Evolutionary conservation across 2,329 filamentous ascomycete species (phyloP), one percentile per base, ranked within the genome.

Genomic region (Zasmidium citrigriseum): DNA sequence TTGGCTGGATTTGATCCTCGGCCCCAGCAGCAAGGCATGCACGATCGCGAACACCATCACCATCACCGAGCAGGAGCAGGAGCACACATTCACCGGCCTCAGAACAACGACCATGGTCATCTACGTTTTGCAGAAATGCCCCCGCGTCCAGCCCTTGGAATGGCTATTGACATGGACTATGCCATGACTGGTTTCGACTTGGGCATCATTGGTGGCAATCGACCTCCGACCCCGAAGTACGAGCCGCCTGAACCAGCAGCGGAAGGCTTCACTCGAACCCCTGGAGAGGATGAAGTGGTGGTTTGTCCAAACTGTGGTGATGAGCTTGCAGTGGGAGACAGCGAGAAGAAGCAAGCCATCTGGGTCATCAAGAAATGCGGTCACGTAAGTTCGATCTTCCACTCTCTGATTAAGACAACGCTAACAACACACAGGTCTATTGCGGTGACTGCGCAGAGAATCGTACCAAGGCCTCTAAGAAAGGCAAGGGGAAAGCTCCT

Each of bases 301-400:
- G 82, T 96, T 1, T 99, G 95, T 72, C 90, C 93, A 0, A 90
- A 90, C 58, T 99, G 95, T 68, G 87, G 89, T 18, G 83, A 90
- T 58, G 93, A 98, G 75, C 78, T 99, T 16, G 89, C 91, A 4
- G 86, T 88, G 52, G 89, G 92, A 20, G 86, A 86, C 0, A 80
- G 82, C 21, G 79, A 83, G 24, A 72, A 79, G 29, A 92, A 96
- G 75, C 87, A 90, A 70, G 89, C 96, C 68, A 93, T 98, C 62
- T 98, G 93, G 92, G 89, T 95, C 0, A 82, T 95, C 34, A 96
- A 93, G 75, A 83, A 83, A 52, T 99, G 95, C 73, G 95, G 95
- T 64, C 95, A 99, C 78, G 95, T 98, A 83, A 74, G 84, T 80
- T 22, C 9, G 16, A 21, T 46, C 11, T 18, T 52, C 12, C 21